These are phyloP conservation scores for Candida dendrica DNA, from an alignment of 805 yeast species.

Conservation along the genomic window DNA sequence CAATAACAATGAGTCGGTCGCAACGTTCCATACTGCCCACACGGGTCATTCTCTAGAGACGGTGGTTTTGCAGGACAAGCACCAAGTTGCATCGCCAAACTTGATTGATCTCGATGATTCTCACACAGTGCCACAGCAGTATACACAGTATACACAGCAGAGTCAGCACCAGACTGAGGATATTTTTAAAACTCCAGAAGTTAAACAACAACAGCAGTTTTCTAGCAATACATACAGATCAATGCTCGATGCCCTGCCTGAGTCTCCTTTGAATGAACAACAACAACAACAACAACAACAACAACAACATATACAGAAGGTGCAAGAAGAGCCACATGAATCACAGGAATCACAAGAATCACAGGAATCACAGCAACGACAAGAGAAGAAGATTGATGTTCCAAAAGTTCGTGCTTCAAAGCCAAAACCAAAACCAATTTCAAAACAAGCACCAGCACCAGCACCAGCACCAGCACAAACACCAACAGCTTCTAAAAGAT, in stretches of 20 bases:
- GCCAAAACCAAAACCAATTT: neutral
- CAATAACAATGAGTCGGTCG: neutral
- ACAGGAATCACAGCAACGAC: neutral
- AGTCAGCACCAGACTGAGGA: slow-evolving; percentile 4
- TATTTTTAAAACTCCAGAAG: slow-evolving; percentile 21
- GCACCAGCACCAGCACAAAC: neutral
- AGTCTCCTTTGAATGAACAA: slow-evolving; percentile 8
- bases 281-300: no score
- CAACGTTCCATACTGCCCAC: neutral
- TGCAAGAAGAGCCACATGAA: no score
- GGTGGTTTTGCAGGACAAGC: neutral
- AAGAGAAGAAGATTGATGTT: neutral
- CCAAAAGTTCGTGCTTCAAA: neutral
- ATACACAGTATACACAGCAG: neutral
- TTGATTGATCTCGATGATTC: slow-evolving; percentile 28
- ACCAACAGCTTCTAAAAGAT: neutral
- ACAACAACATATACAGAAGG: no score
- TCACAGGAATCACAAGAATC: neutral
- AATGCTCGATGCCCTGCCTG: slow-evolving; percentile 6
- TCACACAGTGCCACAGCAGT: neutral
- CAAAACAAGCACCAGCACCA: neutral
- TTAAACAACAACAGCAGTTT: slow-evolving; percentile 2
- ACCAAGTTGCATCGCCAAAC: slow-evolving; percentile 30
- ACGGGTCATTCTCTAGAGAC: neutral
- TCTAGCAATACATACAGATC: slow-evolving; percentile 12